phyloP scores from a whole-genome alignment of 345 rosid species.

The Eutrema japonicum region DNA sequence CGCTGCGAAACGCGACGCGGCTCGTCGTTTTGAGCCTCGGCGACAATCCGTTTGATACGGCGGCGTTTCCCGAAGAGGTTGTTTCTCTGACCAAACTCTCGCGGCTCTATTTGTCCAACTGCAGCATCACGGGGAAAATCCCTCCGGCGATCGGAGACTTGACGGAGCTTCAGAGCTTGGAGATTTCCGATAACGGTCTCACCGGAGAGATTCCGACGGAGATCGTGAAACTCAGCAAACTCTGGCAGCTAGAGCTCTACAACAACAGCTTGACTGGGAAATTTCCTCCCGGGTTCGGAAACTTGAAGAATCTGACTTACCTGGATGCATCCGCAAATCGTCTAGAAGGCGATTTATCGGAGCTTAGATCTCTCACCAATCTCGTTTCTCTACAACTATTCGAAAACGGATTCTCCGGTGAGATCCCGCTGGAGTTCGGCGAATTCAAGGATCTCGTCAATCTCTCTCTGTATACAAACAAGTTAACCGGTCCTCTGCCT shows the following conservation, averaged over 20 bases:
- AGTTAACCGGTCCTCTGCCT: conserved; percentile 74
- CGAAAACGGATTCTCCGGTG: conserved; percentile 62
- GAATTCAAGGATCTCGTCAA: conserved; percentile 62
- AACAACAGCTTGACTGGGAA: conserved; percentile 62
- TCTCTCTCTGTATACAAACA: conserved; percentile 71
- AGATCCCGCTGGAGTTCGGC: conserved; percentile 75
- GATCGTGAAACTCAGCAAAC: conserved; percentile 62
- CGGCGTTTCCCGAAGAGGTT: conserved; percentile 57
- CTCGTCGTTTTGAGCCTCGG: conserved; percentile 68
- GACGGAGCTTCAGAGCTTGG: conserved; percentile 58
- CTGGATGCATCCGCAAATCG: conserved; percentile 66
- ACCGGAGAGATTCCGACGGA: conserved; percentile 65
- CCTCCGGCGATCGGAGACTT: conserved; percentile 67
- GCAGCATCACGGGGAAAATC: conserved; percentile 63
- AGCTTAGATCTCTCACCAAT: conserved; percentile 56
- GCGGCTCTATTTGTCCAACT: conserved; percentile 68
- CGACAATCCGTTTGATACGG: conserved; percentile 57
- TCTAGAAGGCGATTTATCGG: conserved; percentile 70
- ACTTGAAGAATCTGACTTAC: conserved; percentile 57
- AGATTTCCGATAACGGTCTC: conserved; percentile 56
- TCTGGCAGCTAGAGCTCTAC: conserved; percentile 75
- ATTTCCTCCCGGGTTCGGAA: conserved; percentile 69
- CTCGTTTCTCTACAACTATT: conserved; percentile 67
- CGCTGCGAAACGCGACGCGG: conserved; percentile 54
- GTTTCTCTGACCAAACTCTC: conserved; percentile 55